phyloP scores from a whole-genome alignment of 2,329 filamentous ascomycete genomes.

The Botrytis galanthina region DNA sequence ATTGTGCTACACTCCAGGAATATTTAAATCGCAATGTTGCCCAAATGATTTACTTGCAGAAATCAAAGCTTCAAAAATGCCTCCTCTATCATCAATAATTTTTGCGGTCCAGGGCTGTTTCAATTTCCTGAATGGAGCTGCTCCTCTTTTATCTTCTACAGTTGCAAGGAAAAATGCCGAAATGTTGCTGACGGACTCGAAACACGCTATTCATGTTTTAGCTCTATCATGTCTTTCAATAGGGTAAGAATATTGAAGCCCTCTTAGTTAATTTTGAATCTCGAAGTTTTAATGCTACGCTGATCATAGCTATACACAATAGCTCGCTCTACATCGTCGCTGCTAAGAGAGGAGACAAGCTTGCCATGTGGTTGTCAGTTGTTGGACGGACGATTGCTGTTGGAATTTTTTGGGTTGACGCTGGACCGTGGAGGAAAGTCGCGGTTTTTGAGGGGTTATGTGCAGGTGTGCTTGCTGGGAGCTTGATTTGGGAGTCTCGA shows the following conservation, averaged over 20 bases:
- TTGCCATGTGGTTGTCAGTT: constrained; percentile 12
- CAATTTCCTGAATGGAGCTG: constrained; percentile 7
- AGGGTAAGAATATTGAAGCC: neutral
- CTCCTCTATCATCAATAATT: constrained; percentile 1
- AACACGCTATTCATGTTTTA: constrained; percentile 8
- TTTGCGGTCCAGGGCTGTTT: constrained; percentile 2
- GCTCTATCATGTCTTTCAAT: constrained; percentile 10
- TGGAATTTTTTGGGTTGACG: neutral
- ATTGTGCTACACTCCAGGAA: neutral
- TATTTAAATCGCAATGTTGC: neutral
- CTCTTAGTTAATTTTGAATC: neutral
- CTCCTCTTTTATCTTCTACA: constrained; percentile 1
- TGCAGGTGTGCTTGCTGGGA: constrained; percentile 7
- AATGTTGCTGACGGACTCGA: constrained; percentile 9
- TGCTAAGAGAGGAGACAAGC: neutral
- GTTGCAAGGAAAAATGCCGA: neutral
- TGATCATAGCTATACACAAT: neutral
- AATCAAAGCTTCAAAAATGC: neutral
- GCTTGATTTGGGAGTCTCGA: constrained; percentile 6
- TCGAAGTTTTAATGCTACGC: neutral
- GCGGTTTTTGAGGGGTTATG: constrained; percentile 4
- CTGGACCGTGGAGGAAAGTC: constrained; percentile 9
- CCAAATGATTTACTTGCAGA: neutral
- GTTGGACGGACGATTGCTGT: constrained; percentile 7
- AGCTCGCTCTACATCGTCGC: constrained; percentile 15